Base-by-base conservation (phyloP, 805 yeast genomes). In the Tetrapisispora iriomotensis region DNA sequence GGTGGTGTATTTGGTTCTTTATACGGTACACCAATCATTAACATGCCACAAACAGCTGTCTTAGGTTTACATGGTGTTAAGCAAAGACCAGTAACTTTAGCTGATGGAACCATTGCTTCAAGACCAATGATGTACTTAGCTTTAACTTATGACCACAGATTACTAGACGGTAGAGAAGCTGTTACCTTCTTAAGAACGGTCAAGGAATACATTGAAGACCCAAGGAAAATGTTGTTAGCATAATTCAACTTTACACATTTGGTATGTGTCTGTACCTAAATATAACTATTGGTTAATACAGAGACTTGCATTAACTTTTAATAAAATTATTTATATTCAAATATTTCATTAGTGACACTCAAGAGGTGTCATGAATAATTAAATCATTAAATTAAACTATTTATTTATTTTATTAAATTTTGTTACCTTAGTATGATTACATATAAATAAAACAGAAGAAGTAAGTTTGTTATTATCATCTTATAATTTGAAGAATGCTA, bases 81-180 rank as follows among this genome's bases (percentile, higher is more conserved):
- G 72, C 90, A 92, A 66, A 87, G 97, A 74, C 92, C 97, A 33
- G 95, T 92, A 44, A 90, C 90, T 44, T 87, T 92, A 44, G 17
- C 37, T n/a, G 81, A 92, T 54, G 98, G 98, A 40, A 88, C 90
- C 74, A 75, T 92, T 53, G 98, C 84, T 51, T 75, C 90, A 33
- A 83, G 97, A 74, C 98, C 98, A 64, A 90, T 92, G 97, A 92
- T 92, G 98, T 92, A 92, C 76, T 70, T 92, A 58, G 98, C 98
- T 39, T 80, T 92, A 65, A 90, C 98, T 43, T 92, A 92, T 66
- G 98, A 92, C 64, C 98, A 92, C 72, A 82, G 98, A 73, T 79
- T 92, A 61, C 72, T 92, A 61, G 98, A 92, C 62, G 98, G 98
- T 54, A 85, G 97, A 70, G 98, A 92, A 71, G 97, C 96, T 42